Conservation (phyloP, 2,329 filamentous ascomycete species). For the Aspergillus puulaauensis region DNA sequence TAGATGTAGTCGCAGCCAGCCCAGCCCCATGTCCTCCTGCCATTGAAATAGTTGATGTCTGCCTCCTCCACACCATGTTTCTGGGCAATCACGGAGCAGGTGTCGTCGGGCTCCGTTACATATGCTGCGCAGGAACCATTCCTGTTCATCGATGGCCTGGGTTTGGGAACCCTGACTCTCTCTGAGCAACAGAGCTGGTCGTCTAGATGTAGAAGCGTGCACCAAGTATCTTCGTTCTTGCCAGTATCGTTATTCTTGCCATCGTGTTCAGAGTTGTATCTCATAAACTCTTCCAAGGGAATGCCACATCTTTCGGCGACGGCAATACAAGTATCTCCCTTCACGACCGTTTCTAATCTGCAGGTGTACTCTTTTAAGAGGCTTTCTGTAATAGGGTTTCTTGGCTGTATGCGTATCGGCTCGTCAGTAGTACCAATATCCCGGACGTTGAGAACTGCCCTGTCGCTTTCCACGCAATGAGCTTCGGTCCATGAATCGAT, state of each 20-base stretch:
- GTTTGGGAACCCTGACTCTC: slow-evolving; percentile 2
- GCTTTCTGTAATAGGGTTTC: not conserved
- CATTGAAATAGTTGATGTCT: slow-evolving; percentile 5
- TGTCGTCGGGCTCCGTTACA: slow-evolving; percentile 35
- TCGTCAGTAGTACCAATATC: not conserved
- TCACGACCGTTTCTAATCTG: not conserved
- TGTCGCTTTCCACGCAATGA: not conserved
- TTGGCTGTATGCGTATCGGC: not conserved
- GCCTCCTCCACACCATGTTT: slow-evolving; percentile 16
- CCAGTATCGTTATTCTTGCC: not conserved
- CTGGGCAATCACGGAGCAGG: slow-evolving; percentile 23
- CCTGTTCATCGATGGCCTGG: slow-evolving; percentile 32
- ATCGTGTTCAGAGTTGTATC: slow-evolving; percentile 35
- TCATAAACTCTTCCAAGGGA: slow-evolving; percentile 35
- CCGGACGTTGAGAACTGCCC: not conserved
- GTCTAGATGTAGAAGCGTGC: slow-evolving; percentile 29
- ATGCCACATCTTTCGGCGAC: slow-evolving; percentile 43
- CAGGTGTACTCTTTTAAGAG: not conserved
- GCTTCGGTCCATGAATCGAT: not conserved
- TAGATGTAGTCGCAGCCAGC: slow-evolving; percentile 38
- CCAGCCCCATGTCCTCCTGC: slow-evolving; percentile 50
- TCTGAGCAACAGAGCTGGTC: slow-evolving; percentile 25
- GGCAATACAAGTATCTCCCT: slow-evolving; percentile 38
- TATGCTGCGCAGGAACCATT: slow-evolving; percentile 42
- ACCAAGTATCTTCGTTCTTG: slow-evolving; percentile 1